These are phyloP conservation scores for Lentinula guzmanii DNA, from an alignment of 768 basidiomycete species.

Conservation along the genomic window DNA sequence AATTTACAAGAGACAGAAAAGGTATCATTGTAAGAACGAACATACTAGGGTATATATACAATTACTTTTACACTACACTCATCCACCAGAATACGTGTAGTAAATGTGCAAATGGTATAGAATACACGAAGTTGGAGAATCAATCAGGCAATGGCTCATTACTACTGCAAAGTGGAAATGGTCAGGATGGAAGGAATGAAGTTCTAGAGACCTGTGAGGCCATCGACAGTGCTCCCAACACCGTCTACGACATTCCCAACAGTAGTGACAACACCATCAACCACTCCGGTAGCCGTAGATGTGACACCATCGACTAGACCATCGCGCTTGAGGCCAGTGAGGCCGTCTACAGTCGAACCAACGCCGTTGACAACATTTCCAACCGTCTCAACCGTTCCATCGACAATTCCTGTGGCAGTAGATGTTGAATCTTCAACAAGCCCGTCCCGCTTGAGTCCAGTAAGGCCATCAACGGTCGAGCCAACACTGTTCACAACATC, in stretches of 20 bases:
- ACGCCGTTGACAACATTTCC: constrained; percentile 1
- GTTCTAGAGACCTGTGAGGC: neutral
- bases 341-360: neutral
- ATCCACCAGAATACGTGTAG: neutral
- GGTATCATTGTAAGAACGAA: neutral
- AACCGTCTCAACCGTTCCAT: neutral
- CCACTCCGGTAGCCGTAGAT: neutral
- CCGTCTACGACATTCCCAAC: neutral
- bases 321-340: neutral
- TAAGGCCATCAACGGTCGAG: neutral
- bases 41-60: neutral
- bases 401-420: neutral
- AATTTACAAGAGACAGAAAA: neutral
- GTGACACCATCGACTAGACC: neutral
- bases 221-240: neutral
- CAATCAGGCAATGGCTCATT: too few species aligned
- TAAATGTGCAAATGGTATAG: neutral
- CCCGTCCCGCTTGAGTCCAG: neutral
- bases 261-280: neutral
- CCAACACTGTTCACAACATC: neutral
- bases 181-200: neutral
- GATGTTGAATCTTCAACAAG: neutral
- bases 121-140: neutral
- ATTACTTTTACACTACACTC: neutral
- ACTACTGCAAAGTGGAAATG: neutral